Evolutionary conservation across 768 basidiomycete species (phyloP).

Genomic region (Pulveroboletus sp.): DNA sequence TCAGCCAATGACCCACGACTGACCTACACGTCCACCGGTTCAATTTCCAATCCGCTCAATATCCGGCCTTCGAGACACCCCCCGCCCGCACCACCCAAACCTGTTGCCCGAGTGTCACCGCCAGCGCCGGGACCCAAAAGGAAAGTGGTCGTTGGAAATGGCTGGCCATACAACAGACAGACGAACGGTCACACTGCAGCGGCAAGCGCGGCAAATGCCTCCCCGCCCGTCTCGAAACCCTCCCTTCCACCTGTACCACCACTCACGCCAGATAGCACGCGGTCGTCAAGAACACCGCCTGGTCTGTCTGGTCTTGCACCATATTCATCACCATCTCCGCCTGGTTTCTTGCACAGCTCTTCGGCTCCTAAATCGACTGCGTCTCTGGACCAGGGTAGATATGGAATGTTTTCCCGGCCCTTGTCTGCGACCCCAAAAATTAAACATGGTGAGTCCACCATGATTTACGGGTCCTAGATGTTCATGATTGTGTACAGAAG

Average conservation of each 20-base stretch:
- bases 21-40: constrained; percentile 40
- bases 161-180: constrained; percentile 42
- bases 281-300: constrained; percentile 32
- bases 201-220: constrained; percentile 6
- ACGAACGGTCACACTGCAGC: constrained; percentile 23
- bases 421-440: constrained; percentile 23
- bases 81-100: constrained; percentile 12
- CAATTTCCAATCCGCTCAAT: constrained; percentile 51
- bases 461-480: background rate
- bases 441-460: constrained; percentile 26
- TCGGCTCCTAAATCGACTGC: constrained; percentile 23
- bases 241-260: constrained; percentile 16
- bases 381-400: constrained; percentile 17
- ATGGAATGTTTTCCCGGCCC: constrained; percentile 16
- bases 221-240: constrained; percentile 14
- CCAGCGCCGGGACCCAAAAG: constrained; percentile 15
- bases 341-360: constrained; percentile 32
- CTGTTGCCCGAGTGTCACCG: constrained; percentile 6
- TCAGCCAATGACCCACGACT: constrained; percentile 31
- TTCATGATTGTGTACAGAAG: constrained; percentile 14
- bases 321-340: constrained; percentile 34
- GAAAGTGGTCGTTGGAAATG: constrained; percentile 42
- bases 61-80: constrained; percentile 46
- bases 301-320: constrained; percentile 31
- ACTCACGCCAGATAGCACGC: constrained; percentile 30